A percentile compares a stretch with the other conserved stretches of the same genome.
phyloP scores from a whole-genome alignment of 805 yeast species.

The Metschnikowia drakensbergensis region DNA sequence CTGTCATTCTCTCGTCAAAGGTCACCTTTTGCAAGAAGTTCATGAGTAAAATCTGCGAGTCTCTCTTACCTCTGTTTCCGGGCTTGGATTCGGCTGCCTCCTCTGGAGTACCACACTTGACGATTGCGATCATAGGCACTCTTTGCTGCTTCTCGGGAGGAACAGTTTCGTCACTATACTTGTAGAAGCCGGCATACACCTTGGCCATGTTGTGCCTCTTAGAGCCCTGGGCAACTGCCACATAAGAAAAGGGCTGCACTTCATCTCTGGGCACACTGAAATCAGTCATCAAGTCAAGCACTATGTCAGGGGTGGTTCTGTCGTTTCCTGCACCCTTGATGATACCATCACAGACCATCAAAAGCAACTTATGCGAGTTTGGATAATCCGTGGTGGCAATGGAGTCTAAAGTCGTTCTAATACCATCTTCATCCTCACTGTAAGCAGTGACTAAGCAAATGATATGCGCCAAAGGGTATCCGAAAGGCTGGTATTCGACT shows the following conservation, averaged over 20 bases:
- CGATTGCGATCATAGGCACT: slow-evolving; percentile 73
- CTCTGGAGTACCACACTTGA: slow-evolving; percentile 83
- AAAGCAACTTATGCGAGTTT: slow-evolving; percentile 83
- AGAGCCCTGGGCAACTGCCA: slow-evolving; percentile 90
- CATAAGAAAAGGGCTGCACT: slow-evolving; percentile 80
- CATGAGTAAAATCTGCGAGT: slow-evolving; percentile 88
- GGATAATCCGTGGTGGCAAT: slow-evolving; percentile 94
- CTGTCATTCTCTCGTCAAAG: slow-evolving; percentile 93
- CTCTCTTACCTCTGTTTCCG: slow-evolving; percentile 96
- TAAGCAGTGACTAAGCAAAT: slow-evolving; percentile 74
- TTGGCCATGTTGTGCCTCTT: slow-evolving; percentile 98
- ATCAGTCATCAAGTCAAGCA: slow-evolving; percentile 75
- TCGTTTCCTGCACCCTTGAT: slow-evolving; percentile 94
- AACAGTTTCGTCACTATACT: slow-evolving; percentile 71
- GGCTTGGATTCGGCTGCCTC: slow-evolving; percentile 67
- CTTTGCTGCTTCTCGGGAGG: slow-evolving; percentile 80
- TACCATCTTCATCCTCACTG: slow-evolving; percentile 84
- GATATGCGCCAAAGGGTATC: slow-evolving; percentile 53
- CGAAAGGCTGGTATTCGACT: slow-evolving; percentile 75
- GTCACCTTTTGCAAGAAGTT: slow-evolving; percentile 82
- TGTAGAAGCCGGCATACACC: slow-evolving; percentile 90
- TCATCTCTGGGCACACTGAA: slow-evolving; percentile 66
- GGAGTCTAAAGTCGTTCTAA: slow-evolving; percentile 87
- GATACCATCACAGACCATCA: slow-evolving; percentile 89
- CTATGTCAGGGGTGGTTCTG: slow-evolving; percentile 83